Evolutionary conservation across 345 rosid genomes (phyloP).

Genomic region (Dipteronia dyeriana): DNA sequence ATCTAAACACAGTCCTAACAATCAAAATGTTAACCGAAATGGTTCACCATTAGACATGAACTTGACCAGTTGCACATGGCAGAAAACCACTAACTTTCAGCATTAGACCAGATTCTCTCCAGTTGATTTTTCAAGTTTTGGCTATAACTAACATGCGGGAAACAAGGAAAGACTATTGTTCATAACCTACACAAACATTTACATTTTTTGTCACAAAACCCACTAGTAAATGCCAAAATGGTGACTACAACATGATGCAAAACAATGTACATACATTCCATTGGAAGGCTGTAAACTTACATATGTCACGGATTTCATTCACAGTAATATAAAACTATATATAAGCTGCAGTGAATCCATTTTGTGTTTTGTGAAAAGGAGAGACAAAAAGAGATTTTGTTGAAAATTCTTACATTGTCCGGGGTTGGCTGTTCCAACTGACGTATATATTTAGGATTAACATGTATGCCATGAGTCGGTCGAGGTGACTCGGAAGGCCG

Average conservation of each 20-base stretch:
- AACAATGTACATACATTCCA: not conserved
- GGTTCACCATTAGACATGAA: not conserved
- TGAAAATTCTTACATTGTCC: constrained; percentile 64
- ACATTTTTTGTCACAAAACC: not conserved
- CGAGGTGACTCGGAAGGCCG: constrained; percentile 75
- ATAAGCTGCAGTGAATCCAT: not conserved
- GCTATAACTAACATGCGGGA: not conserved
- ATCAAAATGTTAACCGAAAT: not conserved
- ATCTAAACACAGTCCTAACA: not conserved
- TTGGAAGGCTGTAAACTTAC: not conserved
- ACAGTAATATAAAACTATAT: not conserved
- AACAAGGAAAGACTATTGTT: not conserved
- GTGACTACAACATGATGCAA: not conserved
- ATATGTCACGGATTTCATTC: not conserved
- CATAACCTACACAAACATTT: not conserved
- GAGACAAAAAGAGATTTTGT: constrained; percentile 2
- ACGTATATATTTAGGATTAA: constrained; percentile 92
- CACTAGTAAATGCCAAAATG: not conserved
- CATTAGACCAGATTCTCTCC: not conserved
- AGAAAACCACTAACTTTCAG: not conserved
- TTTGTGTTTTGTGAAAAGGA: not conserved
- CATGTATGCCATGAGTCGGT: constrained; percentile 91
- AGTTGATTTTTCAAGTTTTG: not conserved
- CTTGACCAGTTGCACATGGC: not conserved
- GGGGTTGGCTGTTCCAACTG: constrained; percentile 66